Percentiles rank a stretch among this genome's conserved stretches.
phyloP scores from a whole-genome alignment of 768 basidiomycete species.

The Dioszegia hungarica region DNA sequence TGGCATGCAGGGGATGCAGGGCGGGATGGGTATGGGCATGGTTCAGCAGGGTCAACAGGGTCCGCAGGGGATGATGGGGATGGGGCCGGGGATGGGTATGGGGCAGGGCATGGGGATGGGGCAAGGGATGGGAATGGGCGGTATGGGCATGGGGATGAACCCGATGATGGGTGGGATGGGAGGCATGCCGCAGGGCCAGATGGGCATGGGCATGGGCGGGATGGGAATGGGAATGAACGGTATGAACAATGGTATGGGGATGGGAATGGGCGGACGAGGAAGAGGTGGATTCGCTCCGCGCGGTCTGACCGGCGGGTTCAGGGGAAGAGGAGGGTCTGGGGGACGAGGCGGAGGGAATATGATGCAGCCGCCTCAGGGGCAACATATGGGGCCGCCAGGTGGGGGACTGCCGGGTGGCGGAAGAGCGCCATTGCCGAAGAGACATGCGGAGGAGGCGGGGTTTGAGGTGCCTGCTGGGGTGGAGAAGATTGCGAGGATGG shows the following conservation, averaged over 20 bases:
- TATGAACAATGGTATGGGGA: constrained; percentile 15
- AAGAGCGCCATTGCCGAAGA: constrained; percentile 1
- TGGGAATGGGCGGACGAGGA: constrained; percentile 5
- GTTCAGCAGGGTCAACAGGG: no score
- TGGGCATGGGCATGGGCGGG: constrained; percentile 2
- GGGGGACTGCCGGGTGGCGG: not conserved
- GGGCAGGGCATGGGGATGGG: constrained; percentile 1
- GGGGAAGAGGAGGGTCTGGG: constrained; percentile 1
- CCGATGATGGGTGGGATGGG: constrained; percentile 14
- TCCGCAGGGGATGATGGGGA: no score
- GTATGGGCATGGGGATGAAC: constrained; percentile 7
- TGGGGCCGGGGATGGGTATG: constrained; percentile 13
- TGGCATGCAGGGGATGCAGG: constrained; percentile 20
- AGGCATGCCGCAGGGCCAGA: constrained; percentile 5
- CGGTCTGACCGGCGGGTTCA: constrained; percentile 5
- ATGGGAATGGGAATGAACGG: constrained; percentile 6
- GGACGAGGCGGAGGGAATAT: not conserved
- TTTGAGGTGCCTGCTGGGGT: constrained; percentile 5
- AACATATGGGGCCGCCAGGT: not conserved
- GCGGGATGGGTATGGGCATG: constrained; percentile 17
- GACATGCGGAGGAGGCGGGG: constrained; percentile 10
- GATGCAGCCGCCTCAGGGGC: not conserved
- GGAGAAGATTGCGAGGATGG: constrained; percentile 5
- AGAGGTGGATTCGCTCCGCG: constrained; percentile 3
- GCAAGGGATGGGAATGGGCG: constrained; percentile 5